Evolutionary conservation across 192 early-diverging fungal species (phyloP), one percentile per base, ranked within the genome.

Genomic region (Lunasporangiospora selenospora): DNA sequence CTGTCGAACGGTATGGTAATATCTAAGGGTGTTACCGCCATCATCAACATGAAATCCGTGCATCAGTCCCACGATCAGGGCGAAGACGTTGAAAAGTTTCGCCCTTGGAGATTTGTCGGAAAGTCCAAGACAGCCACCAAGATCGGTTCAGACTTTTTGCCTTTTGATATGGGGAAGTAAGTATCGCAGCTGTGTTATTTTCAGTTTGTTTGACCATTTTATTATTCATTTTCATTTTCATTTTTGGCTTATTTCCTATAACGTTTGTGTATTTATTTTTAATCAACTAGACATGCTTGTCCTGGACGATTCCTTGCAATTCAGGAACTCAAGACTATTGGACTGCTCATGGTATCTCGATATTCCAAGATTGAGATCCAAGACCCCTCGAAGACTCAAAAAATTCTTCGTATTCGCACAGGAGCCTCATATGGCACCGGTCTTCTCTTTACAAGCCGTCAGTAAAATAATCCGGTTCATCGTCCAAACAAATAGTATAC

Each of bases 121-220:
- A 46, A 60, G n/a, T 44, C 39, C 15, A 69, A 69, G 58, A 31
- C 55, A 11, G 52, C 75, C 7, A 58, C 52, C 37, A 77, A 77
- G 31, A 61, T 67, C n/a, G 48, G 53, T 27, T 29, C 37, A 10
- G 79, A 81, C 38, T 65, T 47, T 36, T 27, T 81, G 18, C 34
- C 54, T 23, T 81, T 81, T 54, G 79, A 75, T 7, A 58, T 77
- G 51, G 79, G 79, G 26, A 64, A 49, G 77, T 79, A 69, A 64
- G 69, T 48, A 9, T 6, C 18, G 5, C 16, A 15, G 18, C 33
- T 52, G 32, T 31, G 2, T 24, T 6, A 32, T n/a, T n/a, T n/a
- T n/a, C n/a, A n/a, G n/a, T n/a, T n/a, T n/a, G n/a, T n/a, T n/a
- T n/a, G n/a, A n/a, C n/a, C n/a, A n/a, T n/a, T n/a, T n/a, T n/a